Evolutionary conservation across 2,329 filamentous ascomycete species (phyloP).

Genomic region (Sporothrix pallida): DNA sequence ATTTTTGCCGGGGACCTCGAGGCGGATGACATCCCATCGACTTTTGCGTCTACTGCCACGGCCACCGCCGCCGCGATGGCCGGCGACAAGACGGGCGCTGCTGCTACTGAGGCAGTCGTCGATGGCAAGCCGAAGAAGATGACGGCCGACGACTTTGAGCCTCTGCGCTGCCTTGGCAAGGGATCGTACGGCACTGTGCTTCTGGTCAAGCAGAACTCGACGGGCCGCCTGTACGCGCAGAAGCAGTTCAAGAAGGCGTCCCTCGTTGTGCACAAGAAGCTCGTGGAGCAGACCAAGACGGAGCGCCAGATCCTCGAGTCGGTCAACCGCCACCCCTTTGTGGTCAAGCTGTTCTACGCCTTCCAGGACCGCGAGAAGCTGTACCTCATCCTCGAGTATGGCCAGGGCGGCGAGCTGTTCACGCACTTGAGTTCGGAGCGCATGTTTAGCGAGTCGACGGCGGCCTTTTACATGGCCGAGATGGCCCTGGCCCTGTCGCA

Average conservation of each 20-base stretch:
- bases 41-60: neutral
- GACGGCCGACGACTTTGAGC: slow-evolving; percentile 87
- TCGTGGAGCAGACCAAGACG: slow-evolving; percentile 96
- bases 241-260: slow-evolving; percentile 99
- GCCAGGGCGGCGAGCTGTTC: slow-evolving; percentile 94
- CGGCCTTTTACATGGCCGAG: slow-evolving; percentile 98
- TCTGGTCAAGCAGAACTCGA: slow-evolving; percentile 85
- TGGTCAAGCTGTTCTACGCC: slow-evolving; percentile 97
- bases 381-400: slow-evolving; percentile 96
- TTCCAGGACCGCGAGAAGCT: slow-evolving; percentile 98
- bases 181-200: slow-evolving; percentile 95
- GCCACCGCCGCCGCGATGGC: neutral
- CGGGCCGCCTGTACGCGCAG: slow-evolving; percentile 90
- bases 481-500: slow-evolving; percentile 94
- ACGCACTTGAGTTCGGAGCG: slow-evolving; percentile 91
- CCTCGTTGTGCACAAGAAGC: slow-evolving; percentile 90
- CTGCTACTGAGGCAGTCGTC: slow-evolving; percentile 39
- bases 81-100: neutral
- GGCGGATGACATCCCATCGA: slow-evolving; percentile 5
- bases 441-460: slow-evolving; percentile 89
- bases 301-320: slow-evolving; percentile 94
- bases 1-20: slow-evolving; percentile 25
- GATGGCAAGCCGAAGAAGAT: slow-evolving; percentile 74
- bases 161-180: slow-evolving; percentile 90
- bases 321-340: slow-evolving; percentile 94